Conservation (phyloP, 1,139 yeast genomes). For the Pichia sp. region DNA sequence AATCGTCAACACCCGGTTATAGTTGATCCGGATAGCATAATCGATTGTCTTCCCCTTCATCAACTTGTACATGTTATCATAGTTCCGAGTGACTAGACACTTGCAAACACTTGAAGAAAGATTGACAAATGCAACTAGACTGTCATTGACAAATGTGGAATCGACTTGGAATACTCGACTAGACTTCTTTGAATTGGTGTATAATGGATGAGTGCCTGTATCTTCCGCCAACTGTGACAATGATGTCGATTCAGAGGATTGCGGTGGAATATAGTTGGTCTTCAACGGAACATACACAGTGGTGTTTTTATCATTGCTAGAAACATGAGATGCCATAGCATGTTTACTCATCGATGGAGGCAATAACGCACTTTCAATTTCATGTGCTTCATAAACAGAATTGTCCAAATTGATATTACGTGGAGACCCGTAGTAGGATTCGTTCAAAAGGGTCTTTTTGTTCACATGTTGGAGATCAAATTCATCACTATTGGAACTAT, state of each 20-base stretch:
- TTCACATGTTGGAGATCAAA: background rate
- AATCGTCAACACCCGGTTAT: background rate
- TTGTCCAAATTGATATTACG: background rate
- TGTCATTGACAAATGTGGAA: background rate
- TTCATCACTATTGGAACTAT: background rate
- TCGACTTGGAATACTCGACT: background rate
- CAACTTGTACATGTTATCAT: background rate
- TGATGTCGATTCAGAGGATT: too few species aligned
- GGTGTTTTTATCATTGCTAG: background rate
- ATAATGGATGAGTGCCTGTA: too few species aligned
- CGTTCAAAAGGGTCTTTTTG: background rate
- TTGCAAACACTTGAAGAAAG: background rate
- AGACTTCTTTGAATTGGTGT: background rate
- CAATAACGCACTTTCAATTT: background rate
- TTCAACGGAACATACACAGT: background rate
- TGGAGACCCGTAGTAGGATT: background rate
- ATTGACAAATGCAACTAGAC: background rate
- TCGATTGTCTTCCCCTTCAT: background rate
- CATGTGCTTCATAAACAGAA: background rate
- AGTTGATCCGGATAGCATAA: background rate
- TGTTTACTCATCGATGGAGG: background rate
- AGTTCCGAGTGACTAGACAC: background rate
- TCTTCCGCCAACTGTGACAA: too few species aligned
- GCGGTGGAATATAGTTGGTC: background rate
- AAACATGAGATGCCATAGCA: background rate